Evolutionary conservation across 1,139 yeast genomes (phyloP), one percentile per base, ranked within the genome.

Genomic region (Sugiyamaella pinicola): DNA sequence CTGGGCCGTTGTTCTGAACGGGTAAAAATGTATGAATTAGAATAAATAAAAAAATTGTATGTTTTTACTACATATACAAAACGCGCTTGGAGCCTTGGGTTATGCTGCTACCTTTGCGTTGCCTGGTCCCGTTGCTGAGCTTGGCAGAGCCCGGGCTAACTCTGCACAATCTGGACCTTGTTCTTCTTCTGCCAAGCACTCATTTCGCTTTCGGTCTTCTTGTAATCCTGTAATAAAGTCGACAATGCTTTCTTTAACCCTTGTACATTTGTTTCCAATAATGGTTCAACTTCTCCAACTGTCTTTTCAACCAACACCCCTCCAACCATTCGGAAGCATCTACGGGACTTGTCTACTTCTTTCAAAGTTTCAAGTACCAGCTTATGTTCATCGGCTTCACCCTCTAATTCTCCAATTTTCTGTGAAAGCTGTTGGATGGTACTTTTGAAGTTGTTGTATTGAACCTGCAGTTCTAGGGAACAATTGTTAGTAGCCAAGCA

Each of bases 311-410:
- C 87, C 47, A 95, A 76, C 0, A 93, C 96, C 3, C 96, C 96
- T 13, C 97, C 97, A 39, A 93, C 80, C 96, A 93, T 89, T 66
- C 96, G 83, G 73, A 84, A 91, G 65, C 98, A 90, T 64, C 84
- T 85, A 56, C 99, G 80, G 13, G 38, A 22, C 2, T 62, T 59
- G 17, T 80, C 79, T 48, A 80, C 83, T 41, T 69, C 78, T 57
- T 64, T 69, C 65, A 85, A 69, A 0, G 93, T 83, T 12, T 78
- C 77, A 47, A 57, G 47, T 1, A 60, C 69, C 26, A 59, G 61
- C 60, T 61, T 63, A 60, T 75, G 78, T 59, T 75, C 78, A 42
- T 73, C 76, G 24, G 69, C 60, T 46, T 75, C 78, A 35, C 68
- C 56, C 51, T 74, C 76, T n/a, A 75, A 64, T 59, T 75, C 76